Conservation (phyloP, 768 basidiomycete species). For the Mycena belliarum region DNA sequence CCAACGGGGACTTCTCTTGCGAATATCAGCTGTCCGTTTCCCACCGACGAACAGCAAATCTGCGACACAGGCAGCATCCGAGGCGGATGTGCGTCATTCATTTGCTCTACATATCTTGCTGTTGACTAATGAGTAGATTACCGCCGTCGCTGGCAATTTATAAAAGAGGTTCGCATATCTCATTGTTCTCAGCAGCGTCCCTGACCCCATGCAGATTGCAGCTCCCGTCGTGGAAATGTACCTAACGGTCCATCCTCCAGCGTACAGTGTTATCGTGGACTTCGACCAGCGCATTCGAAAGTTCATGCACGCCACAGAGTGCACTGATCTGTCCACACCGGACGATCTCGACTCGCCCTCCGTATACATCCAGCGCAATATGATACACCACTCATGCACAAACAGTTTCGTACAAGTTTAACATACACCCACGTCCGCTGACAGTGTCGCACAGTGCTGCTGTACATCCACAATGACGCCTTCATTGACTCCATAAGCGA, state of each 20-base stretch:
- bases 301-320: conserved; percentile 5
- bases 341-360: neutral
- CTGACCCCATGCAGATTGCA: neutral
- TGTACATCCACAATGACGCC: conserved; percentile 7
- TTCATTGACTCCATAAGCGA: neutral
- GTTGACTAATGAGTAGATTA: neutral
- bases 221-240: conserved; percentile 2
- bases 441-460: neutral
- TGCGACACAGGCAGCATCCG: neutral
- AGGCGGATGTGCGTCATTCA: neutral
- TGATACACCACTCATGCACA: neutral
- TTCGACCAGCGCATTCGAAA: conserved; percentile 9
- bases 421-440: neutral
- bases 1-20: conserved; percentile 1
- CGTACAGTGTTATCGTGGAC: neutral
- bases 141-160: conserved; percentile 5
- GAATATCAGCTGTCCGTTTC: conserved; percentile 6
- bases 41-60: neutral
- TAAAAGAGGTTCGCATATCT: neutral
- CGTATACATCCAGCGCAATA: neutral
- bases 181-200: neutral
- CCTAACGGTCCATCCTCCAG: neutral
- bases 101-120: neutral
- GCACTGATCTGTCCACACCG: neutral
- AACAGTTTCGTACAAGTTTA: neutral